A percentile compares a stretch with the other conserved stretches of the same genome.
These are phyloP conservation scores for Diaporthe capsici DNA, from an alignment of 2,329 filamentous ascomycete species.

Conservation along the genomic window DNA sequence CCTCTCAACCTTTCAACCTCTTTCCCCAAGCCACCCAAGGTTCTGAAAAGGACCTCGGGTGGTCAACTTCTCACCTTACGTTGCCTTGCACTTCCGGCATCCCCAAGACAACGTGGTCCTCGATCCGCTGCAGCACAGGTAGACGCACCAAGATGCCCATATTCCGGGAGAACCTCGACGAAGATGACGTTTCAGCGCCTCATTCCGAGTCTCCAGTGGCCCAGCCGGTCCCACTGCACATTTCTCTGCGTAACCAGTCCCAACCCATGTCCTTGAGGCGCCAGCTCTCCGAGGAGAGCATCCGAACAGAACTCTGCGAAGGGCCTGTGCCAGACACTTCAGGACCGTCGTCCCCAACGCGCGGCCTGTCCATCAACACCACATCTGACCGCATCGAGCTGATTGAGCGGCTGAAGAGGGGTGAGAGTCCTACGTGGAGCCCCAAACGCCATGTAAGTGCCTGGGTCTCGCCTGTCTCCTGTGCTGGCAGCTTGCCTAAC, in stretches of 20 bases:
- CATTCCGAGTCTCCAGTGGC: slow-evolving; percentile 18
- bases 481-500: slow-evolving; percentile 35
- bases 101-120: neutral
- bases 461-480: neutral
- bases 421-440: slow-evolving; percentile 82
- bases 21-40: slow-evolving; percentile 36
- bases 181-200: slow-evolving; percentile 35
- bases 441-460: slow-evolving; percentile 71
- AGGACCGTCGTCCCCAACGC: slow-evolving; percentile 50
- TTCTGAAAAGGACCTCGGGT: slow-evolving; percentile 42
- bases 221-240: slow-evolving; percentile 23
- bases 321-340: slow-evolving; percentile 64
- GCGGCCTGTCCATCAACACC: slow-evolving; percentile 46
- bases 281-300: slow-evolving; percentile 71
- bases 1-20: slow-evolving; percentile 5
- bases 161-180: slow-evolving; percentile 38
- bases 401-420: slow-evolving; percentile 87
- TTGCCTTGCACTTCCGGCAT: neutral
- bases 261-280: slow-evolving; percentile 46
- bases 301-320: slow-evolving; percentile 73
- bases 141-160: slow-evolving; percentile 39
- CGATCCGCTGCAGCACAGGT: neutral
- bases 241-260: slow-evolving; percentile 16
- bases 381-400: slow-evolving; percentile 79
- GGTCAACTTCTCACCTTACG: slow-evolving; percentile 12